These are phyloP conservation scores for Trichoderma citrinoviride DNA, from an alignment of 2,329 filamentous ascomycete species.

Conservation along the genomic window DNA sequence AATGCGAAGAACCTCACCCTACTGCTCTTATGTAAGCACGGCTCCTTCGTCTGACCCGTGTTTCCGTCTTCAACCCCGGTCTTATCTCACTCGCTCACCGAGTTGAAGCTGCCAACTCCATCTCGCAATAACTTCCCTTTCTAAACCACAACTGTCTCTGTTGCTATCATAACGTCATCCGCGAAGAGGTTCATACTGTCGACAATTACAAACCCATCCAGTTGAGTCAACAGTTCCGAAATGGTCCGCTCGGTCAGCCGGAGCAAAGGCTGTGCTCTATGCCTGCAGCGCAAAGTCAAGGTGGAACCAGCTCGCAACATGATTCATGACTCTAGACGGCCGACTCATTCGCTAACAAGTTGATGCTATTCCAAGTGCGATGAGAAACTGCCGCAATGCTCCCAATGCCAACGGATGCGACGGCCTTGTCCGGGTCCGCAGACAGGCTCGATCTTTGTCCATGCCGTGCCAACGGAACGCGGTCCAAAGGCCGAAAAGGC, in stretches of 20 bases:
- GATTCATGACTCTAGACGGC: neutral
- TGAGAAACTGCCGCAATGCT: conserved; percentile 12
- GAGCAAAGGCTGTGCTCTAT: conserved; percentile 11
- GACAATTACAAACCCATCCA: neutral
- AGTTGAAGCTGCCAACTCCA: neutral
- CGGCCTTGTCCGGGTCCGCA: neutral
- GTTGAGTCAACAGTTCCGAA: neutral
- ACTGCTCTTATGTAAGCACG: neutral
- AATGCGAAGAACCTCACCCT: too few species aligned
- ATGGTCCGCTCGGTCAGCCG: conserved; percentile 14
- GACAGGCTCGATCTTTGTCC: conserved; percentile 5
- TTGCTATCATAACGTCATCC: neutral
- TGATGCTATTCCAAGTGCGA: neutral
- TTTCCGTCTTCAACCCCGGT: neutral
- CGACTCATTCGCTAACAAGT: neutral
- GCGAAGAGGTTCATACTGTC: too few species aligned
- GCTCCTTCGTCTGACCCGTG: neutral
- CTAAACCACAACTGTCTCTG: neutral
- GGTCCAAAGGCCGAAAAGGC: neutral
- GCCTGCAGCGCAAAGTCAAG: conserved; percentile 17
- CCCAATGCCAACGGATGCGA: conserved; percentile 7
- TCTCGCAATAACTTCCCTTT: neutral
- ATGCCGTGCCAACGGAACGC: neutral
- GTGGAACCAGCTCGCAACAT: neutral
- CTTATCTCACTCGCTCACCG: neutral